These are phyloP conservation scores for Blastobotrys capitulatus DNA, from an alignment of 1,139 yeast genomes.

Conservation along the genomic window DNA sequence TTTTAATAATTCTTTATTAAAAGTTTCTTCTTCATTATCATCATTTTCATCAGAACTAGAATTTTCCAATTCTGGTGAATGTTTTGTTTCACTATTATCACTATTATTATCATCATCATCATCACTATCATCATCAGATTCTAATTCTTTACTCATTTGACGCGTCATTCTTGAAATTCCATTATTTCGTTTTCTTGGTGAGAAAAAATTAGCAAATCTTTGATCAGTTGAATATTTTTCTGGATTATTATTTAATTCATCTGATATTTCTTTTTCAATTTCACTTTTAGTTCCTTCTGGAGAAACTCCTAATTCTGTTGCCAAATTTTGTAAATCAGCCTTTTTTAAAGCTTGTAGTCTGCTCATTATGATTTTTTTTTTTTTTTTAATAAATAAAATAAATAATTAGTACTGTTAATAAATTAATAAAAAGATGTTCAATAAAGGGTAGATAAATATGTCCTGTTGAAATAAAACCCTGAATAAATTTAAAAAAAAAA, in stretches of 20 bases:
- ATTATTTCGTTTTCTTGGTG: conserved; percentile 9
- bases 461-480: no score
- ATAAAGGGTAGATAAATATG: neutral
- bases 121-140: neutral
- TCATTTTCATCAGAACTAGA: conserved; percentile 15
- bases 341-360: conserved; percentile 28
- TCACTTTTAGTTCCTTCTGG: conserved; percentile 26
- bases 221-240: conserved; percentile 17
- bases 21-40: conserved; percentile 15
- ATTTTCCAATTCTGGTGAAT: conserved; percentile 14
- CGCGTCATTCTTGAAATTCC: neutral
- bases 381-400: neutral
- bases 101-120: neutral
- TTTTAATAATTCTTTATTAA: conserved; percentile 17
- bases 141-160: neutral
- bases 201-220: conserved; percentile 19
- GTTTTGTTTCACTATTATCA: conserved; percentile 11
- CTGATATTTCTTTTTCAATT: conserved; percentile 27
- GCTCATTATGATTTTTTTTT: conserved; percentile 6
- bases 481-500: neutral
- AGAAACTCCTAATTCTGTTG: conserved; percentile 32
- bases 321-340: conserved; percentile 34
- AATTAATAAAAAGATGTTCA: neutral
- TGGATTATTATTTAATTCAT: conserved; percentile 20
- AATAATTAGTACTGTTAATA: neutral